phyloP scores from a whole-genome alignment of 1,139 yeast genomes.

The Pneumocystis canis region DNA sequence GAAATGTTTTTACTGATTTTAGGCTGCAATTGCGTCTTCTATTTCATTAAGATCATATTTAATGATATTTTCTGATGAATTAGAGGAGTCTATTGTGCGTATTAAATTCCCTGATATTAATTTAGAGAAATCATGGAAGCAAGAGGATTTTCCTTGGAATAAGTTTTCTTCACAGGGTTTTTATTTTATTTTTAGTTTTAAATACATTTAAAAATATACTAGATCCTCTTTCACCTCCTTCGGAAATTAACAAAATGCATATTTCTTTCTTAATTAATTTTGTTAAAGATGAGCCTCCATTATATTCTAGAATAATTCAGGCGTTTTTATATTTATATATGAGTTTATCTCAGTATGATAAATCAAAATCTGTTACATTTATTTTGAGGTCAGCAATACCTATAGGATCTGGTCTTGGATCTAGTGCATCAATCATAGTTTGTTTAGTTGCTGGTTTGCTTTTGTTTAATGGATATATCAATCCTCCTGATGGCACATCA shows the following conservation, averaged over 20 bases:
- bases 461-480: constrained; percentile 43
- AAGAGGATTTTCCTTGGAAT: constrained; percentile 47
- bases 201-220: constrained; percentile 34
- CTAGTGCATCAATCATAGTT: constrained; percentile 83
- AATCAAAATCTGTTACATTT: constrained; percentile 40
- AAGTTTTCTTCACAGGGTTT: constrained; percentile 21
- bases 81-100: constrained; percentile 28
- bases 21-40: constrained; percentile 85
- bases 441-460: constrained; percentile 68
- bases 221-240: constrained; percentile 33
- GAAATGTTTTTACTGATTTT: background rate
- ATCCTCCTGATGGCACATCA: constrained; percentile 20
- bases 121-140: constrained; percentile 49
- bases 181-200: constrained; percentile 2
- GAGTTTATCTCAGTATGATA: constrained; percentile 35
- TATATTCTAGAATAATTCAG: constrained; percentile 40
- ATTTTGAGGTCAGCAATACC: constrained; percentile 74
- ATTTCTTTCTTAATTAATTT: background rate
- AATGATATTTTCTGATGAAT: constrained; percentile 33
- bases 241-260: constrained; percentile 21
- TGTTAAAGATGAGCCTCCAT: constrained; percentile 9
- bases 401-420: constrained; percentile 93
- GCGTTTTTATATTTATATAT: constrained; percentile 70
- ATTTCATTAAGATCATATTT: constrained; percentile 68
- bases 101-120: constrained; percentile 69